Base-by-base conservation (phyloP, 768 basidiomycete genomes). In the Lentinus tigrinus region DNA sequence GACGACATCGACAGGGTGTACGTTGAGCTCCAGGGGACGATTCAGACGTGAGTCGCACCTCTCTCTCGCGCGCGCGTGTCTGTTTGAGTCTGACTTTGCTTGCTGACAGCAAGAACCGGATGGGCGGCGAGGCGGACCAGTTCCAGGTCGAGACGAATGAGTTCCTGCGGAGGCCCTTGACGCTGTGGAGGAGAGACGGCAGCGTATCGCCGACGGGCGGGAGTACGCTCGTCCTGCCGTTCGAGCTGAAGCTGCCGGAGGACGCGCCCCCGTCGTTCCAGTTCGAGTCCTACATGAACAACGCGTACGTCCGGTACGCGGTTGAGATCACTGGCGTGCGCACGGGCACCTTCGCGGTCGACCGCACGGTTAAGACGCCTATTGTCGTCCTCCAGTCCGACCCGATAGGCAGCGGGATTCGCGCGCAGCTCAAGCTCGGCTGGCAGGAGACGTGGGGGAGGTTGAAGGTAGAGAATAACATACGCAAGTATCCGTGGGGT, bases 401-500 rank as follows among this genome's bases (percentile, higher is more conserved):
- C 31, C 44, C 57, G 17, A 23, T 37, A 1, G 67, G 63, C 3
- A 55, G 44, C 3, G 49, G 42, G 5, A 31, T 64, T 17, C 54
- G 63, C n/a, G 31, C 43, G 19, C 19, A 39, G 55, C 57, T 63
- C 24, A 56, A 61, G 50, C 47, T 49, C 21, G 63, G 64, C 2
- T 64, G 59, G 63, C 47, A 43, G n/a, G 58, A 55, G n/a, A 40
- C 59, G 14, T 65, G 63, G 67, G 61, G 56, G 24, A 54, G 49
- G 28, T 34, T 54, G 36, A 54, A 50, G 34, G 47, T 40, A 21
- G 54, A 48, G 42, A 31, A 55, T 19, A 37, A 52, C 19, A 63
- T 69, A 17, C 57, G 64, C 4, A 56, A 57, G 28, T 57, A 61
- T n/a, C 61, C 64, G 4, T 66, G 62, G 58, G 64, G 67, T 16